Evolutionary conservation across 331 rosid species (phyloP), one percentile per base, ranked within the genome.

Genomic region (Telfairia occidentalis): DNA sequence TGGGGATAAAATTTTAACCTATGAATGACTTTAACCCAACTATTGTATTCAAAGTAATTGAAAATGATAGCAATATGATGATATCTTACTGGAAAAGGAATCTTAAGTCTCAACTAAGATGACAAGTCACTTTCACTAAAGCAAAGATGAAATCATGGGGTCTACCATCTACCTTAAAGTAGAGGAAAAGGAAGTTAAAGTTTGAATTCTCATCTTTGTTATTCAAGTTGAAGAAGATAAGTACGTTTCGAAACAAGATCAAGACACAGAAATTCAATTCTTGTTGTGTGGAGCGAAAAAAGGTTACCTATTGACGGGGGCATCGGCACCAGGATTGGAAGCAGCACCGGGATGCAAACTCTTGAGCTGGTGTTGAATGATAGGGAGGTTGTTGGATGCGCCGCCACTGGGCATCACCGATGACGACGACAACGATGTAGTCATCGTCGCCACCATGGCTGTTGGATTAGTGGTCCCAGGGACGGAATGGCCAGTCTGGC

Each of bases 401-500:
- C 76, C 82, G 19, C 76, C 67, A 48, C 76, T 70, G 43, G 86
- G 69, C 79, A 76, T 46, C 53, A 72, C 84, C 23, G 82, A 29
- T 5, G 69, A 77, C 2, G 69, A 77, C 2, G 84, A 54, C 74
- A 72, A 74, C 64, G 64, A 78, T 11, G 45, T 28, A 48, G 46
- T 18, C 32, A 72, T 72, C 29, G 82, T n/a, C 19, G 67, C 50
- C 40, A 76, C 54, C 42, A 69, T 76, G 67, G 45, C 69, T 60
- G 45, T 79, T 58, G 76, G 67, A 78, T 74, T 77, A 13, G 75
- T 59, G 76, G 73, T 77, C 78, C 80, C 83, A 50, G 85, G 54
- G 76, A 76, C 85, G n/a, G 82, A 82, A 15, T 82, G 84, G 86
- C 86, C 88, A 70, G 85, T 78, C 72, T 82, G 84, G 88, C 86